Base-by-base conservation (phyloP, 306 rosid species). In the Cercis canadensis region DNA sequence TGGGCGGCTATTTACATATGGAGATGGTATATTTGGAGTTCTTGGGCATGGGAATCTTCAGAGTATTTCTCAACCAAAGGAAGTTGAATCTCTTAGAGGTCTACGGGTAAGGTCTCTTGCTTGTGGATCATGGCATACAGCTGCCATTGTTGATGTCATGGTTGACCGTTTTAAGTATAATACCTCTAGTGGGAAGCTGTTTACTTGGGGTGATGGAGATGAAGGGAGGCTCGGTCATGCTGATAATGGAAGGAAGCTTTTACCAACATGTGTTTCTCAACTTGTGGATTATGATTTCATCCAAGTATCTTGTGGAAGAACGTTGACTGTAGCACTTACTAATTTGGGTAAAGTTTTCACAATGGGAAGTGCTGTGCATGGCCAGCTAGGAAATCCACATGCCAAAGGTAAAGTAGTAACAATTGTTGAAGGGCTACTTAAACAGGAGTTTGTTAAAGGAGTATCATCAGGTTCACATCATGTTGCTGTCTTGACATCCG, bases 201-300 rank as follows among this genome's bases (percentile, higher is more conserved):
- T 89, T 78, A 87, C 97, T 36, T 92, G 97, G 97, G 97, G 97
- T 50, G 94, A 92, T 78, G 96, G 87, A 36, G 94, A 89, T 79
- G 79, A 78, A 71, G 90, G 94, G 14, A 73, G 81, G 84, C 90
- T 92, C 7, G 97, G 97, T 17, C 94, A 89, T 75, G 62, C 74
- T 18, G 86, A 84, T 55, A 66, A 86, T 11, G 87, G 79, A 63
- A 83, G 73, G 72, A 92, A 79, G 82, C 85, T 89, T 51, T 73
- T 89, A 44, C 97, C 97, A 11, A 79, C 90, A 15, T 84, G 92
- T 77, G 94, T 92, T 73, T 72, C 90, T 11, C 86, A 80, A 19
- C 96, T 92, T 11, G 87, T 87, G 32, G 97, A 89, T 64, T 80
- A 78, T 61, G 90, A 92, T 58, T 89, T 89, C 78, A 81, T 87